Evolutionary conservation across 805 yeast species (phyloP), one percentile per base, ranked within the genome.

Genomic region (Diddensiella transvaalensis): DNA sequence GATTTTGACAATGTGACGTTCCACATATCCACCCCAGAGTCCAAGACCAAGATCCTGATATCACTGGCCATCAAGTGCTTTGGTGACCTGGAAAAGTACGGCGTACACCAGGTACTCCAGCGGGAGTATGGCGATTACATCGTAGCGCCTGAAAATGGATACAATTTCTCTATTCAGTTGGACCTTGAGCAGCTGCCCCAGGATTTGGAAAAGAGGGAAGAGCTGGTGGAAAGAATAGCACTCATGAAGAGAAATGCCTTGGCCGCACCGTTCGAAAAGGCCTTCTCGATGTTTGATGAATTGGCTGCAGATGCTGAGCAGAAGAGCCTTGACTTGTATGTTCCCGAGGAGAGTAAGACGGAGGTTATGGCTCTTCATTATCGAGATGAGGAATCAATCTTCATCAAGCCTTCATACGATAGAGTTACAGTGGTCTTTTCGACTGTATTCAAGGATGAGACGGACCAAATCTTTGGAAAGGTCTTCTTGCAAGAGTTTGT

Each of bases 1-100:
- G 99, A 93, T 71, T 93, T 93, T 60, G 99, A 93, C 68, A 88
- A 88, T 70, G 95, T 96, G 43, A 86, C 93, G 24, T 90, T 86
- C 69, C 98, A 91, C 67, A 74, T 93, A 52, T 84, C 96, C 42
- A 91, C 95, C n/a, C 87, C 90, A 2, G 89, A 82, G 56, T 73
- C 80, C 51, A 87, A 84, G 69, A 66, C 82, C 30, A 60, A 77
- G 63, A 68, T 88, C 50, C 70, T 85, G 54, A 70, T 88, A 22
- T 84, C 93, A 21, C 72, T 88, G 45, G 78, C 76, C 54, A 78
- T 87, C 65, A 85, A 83, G 65, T 84, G 95, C 59, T 88, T 85
- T 83, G 66, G 68, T 17, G 96, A 88, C 60, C 73, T 88, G 58
- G 71, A 62, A 47, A 78, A 76, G 60, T 84, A 86, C 59, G 93